Base-by-base conservation (phyloP, 2,329 filamentous ascomycete genomes). In the Talaromyces sp. region DNA sequence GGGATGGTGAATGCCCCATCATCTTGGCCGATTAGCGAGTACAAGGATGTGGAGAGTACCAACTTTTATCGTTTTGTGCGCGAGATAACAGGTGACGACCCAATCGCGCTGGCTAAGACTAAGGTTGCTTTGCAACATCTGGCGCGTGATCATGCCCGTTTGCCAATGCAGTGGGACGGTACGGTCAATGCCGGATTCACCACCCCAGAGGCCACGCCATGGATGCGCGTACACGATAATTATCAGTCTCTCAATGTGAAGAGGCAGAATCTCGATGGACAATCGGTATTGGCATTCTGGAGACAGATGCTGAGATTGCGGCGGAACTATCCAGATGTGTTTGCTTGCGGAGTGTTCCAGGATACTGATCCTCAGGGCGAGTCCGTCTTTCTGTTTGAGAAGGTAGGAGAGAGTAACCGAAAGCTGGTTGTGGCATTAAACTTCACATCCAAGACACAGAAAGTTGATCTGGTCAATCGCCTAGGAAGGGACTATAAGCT, bases 151-250 rank as follows among this genome's bases (percentile, higher is more conserved):
- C 86, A 91, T 71, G 83, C 87, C 9, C 82, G 89, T n/a, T 83
- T 86, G 3, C 89, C 89, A 0, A 86, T 92, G 79, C 87, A 89
- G 68, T 91, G 89, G 89, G 82, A 82, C 63, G 80, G 74, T 0
- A 77, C 78, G 0, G 73, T 79, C 0, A 82, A 88, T 68, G 87
- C 85, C 0, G 89, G 89, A 1, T 91, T 91, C 77, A 87, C 86
- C 22, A 60, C 52, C 3, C 60, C 65, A 17, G 49, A 56, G 9
- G 63, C 54, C 19, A 78, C 77, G 35, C 86, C 88, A 1, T 91
- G 89, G 89, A 90, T 90, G 83, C 80, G 82, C 19, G 82, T 86
- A 50, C 86, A 90, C 71, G 84, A 87, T 66, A 84, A 85, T 70
- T 86, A 86, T 73, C 71, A 73, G 4, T 74, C 79, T 27, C 80